phyloP scores from a whole-genome alignment of 352 stramenopile genomes.

The Thalassiosira oceanica region DNA sequence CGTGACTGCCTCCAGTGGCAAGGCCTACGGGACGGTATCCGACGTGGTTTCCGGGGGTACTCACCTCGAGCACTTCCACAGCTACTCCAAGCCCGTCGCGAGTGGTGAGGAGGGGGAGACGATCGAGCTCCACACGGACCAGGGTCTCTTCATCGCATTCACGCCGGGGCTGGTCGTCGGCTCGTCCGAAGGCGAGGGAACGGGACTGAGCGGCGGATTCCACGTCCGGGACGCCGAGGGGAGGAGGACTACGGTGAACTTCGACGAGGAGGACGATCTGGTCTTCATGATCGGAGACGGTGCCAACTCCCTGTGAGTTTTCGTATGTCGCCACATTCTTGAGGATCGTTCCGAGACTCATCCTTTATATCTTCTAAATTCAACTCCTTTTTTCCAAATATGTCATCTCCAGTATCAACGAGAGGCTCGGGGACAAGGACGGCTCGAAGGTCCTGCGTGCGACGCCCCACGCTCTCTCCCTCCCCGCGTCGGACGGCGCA shows the following conservation, averaged over 20 bases:
- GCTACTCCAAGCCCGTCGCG: constrained; percentile 47
- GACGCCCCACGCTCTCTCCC: constrained; percentile 65
- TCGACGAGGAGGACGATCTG: constrained; percentile 67
- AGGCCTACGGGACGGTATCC: constrained; percentile 14
- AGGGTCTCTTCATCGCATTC: constrained; percentile 79
- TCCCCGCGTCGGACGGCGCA: constrained; percentile 21
- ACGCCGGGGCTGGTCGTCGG: constrained; percentile 49
- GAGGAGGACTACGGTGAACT: constrained; percentile 37
- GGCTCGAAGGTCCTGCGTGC: constrained; percentile 38
- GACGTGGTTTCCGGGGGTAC: constrained; percentile 58
- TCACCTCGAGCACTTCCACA: constrained; percentile 81
- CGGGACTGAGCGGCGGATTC: constrained; percentile 45
- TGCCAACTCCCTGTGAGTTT: constrained; percentile 67
- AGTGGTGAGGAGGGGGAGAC: no score
- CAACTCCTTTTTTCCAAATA: background rate
- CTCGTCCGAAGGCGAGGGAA: background rate
- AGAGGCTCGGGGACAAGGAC: constrained; percentile 2
- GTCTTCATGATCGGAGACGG: constrained; percentile 80
- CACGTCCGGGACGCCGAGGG: constrained; percentile 56
- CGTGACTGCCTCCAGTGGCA: background rate
- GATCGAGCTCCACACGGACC: constrained; percentile 77
- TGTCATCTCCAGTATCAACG: constrained; percentile 22
- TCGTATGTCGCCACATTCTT: constrained; percentile 2
- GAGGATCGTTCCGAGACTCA: no score
- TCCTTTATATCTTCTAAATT: no score